These are phyloP conservation scores for Cyclospora cayetanensis DNA, from an alignment of 169 alveolate species.

Conservation along the genomic window DNA sequence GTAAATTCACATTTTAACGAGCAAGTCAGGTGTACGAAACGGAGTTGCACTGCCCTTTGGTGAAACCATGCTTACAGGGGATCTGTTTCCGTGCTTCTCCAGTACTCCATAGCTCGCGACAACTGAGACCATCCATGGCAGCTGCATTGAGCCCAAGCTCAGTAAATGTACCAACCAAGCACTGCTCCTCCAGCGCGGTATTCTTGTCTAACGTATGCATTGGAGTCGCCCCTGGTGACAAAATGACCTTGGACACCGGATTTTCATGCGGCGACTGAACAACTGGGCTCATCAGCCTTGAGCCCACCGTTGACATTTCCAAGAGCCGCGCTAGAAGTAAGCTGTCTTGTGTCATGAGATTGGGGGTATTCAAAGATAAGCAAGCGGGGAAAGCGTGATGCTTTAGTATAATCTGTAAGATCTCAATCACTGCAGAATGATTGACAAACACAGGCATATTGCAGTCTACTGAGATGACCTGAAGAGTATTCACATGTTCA, in stretches of 20 bases:
- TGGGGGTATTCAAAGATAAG: constrained; percentile 21
- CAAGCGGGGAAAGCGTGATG: constrained; percentile 47
- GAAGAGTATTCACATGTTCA: too few species aligned
- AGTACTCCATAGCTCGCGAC: constrained; percentile 13
- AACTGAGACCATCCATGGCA: not conserved
- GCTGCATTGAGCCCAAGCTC: constrained; percentile 63
- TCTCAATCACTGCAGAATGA: constrained; percentile 22
- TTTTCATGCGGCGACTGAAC: not conserved
- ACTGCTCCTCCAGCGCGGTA: not conserved
- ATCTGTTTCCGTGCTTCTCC: too few species aligned
- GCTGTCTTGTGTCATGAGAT: constrained; percentile 31
- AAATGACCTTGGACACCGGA: not conserved
- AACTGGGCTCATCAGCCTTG: constrained; percentile 38
- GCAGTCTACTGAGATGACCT: too few species aligned
- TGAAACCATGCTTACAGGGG: too few species aligned
- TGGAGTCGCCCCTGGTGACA: not conserved
- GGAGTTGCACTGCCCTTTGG: too few species aligned
- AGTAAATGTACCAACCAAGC: constrained; percentile 12
- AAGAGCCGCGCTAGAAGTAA: constrained; percentile 17
- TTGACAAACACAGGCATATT: not conserved
- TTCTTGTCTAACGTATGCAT: not conserved
- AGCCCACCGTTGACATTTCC: constrained; percentile 21
- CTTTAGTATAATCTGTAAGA: constrained; percentile 5
- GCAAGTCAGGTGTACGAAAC: too few species aligned
- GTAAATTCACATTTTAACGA: too few species aligned